Percentiles rank a stretch among this genome's conserved stretches.
Evolutionary conservation across 1,284 basidiomycete genomes (phyloP).

Genomic region (Volvariella volvacea): DNA sequence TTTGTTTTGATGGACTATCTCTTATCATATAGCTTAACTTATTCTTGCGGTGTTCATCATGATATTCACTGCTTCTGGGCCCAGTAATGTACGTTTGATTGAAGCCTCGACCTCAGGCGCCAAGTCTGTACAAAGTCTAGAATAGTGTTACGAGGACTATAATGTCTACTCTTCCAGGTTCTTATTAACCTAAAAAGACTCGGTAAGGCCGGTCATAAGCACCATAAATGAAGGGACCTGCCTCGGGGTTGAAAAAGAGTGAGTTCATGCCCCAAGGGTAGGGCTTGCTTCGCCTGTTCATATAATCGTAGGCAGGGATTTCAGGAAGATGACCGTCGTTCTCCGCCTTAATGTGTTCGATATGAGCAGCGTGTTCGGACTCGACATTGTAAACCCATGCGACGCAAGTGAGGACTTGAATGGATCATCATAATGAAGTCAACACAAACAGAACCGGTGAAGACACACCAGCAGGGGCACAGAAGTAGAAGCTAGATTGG

Average conservation of each 20-base stretch:
- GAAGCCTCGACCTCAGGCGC: too few species aligned
- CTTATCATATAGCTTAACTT: too few species aligned
- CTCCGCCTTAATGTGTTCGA: conserved; percentile 67
- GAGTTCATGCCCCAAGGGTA: conserved; percentile 81
- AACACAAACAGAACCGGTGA: neutral
- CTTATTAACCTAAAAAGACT: conserved; percentile 47
- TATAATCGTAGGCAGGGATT: conserved; percentile 64
- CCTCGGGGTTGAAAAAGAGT: conserved; percentile 75
- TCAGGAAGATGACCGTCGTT: conserved; percentile 72
- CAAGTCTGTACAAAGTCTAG: too few species aligned
- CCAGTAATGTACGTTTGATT: too few species aligned
- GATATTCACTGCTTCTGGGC: too few species aligned
- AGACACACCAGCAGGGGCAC: conserved; percentile 62
- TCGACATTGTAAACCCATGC: conserved; percentile 76
- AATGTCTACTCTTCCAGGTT: conserved; percentile 34
- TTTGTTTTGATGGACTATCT: too few species aligned
- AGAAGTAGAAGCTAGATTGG: conserved; percentile 60
- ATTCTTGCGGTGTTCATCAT: too few species aligned
- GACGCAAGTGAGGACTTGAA: conserved; percentile 52
- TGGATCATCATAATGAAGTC: conserved; percentile 6
- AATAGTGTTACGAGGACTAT: too few species aligned
- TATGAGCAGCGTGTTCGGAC: conserved; percentile 66
- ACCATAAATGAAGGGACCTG: conserved; percentile 24
- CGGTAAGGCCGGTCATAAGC: neutral
- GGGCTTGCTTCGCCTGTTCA: conserved; percentile 70